Conservation (phyloP, 495 filamentous ascomycete species). For the Baudoinia panamericana region DNA sequence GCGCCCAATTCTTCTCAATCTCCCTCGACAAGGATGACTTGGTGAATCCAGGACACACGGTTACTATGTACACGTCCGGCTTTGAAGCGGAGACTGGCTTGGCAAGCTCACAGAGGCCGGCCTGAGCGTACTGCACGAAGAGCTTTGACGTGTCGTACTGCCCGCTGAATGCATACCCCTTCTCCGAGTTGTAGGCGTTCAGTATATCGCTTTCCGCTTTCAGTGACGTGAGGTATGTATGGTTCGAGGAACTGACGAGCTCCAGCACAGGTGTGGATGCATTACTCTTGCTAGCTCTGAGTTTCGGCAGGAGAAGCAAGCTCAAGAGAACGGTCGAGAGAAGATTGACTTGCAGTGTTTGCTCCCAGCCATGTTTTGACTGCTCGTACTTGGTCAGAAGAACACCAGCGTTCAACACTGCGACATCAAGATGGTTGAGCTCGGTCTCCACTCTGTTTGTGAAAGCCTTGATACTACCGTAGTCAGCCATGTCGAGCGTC, state of each 20-base stretch:
- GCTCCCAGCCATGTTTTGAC: slow-evolving; percentile 38
- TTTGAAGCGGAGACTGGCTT: background rate
- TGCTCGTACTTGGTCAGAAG: background rate
- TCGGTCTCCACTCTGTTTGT: slow-evolving; percentile 7
- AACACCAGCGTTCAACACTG: slow-evolving; percentile 21
- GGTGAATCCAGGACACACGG: slow-evolving; percentile 16
- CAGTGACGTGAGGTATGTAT: slow-evolving; percentile 3
- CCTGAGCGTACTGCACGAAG: slow-evolving; percentile 12
- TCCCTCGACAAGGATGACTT: slow-evolving; percentile 18
- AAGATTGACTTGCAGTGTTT: slow-evolving; percentile 45
- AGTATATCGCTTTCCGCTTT: background rate
- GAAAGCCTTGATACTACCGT: slow-evolving; percentile 21
- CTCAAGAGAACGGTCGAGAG: slow-evolving; percentile 45
- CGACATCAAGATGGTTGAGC: slow-evolving; percentile 19
- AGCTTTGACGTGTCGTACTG: slow-evolving; percentile 13
- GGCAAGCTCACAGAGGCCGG: slow-evolving; percentile 4
- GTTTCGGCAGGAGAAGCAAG: slow-evolving; percentile 40
- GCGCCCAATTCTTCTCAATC: background rate
- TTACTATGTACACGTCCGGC: slow-evolving; percentile 17
- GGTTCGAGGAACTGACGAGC: slow-evolving; percentile 11
- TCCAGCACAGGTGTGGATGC: slow-evolving; percentile 15
- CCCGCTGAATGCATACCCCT: background rate
- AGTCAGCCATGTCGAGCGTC: slow-evolving; percentile 22
- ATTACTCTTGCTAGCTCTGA: slow-evolving; percentile 16
- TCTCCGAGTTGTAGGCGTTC: slow-evolving; percentile 4